These are phyloP conservation scores for Phytophthora litchii DNA, from an alignment of 352 stramenopile species.

Conservation along the genomic window DNA sequence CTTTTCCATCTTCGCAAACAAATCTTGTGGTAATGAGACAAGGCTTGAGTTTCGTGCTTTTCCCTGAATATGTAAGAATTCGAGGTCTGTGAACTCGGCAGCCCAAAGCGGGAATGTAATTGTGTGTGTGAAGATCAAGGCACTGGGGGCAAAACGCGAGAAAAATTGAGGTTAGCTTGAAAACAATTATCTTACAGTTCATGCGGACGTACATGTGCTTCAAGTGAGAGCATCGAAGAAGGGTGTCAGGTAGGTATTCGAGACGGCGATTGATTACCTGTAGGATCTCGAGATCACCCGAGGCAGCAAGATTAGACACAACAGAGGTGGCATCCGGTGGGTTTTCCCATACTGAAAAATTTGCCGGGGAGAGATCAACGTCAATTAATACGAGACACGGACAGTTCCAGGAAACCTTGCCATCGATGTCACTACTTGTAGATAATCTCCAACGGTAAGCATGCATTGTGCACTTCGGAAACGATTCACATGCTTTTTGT, in stretches of 20 bases:
- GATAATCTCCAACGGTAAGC: constrained; percentile 25
- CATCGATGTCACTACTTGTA: neutral
- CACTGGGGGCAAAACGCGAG: constrained; percentile 8
- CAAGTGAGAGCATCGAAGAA: constrained; percentile 32
- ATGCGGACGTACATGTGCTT: constrained; percentile 42
- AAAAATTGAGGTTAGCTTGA: too few species aligned
- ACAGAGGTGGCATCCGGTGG: constrained; percentile 20
- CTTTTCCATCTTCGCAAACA: constrained; percentile 37
- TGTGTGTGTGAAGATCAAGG: constrained; percentile 39
- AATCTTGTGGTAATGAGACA: constrained; percentile 17
- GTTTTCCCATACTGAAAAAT: constrained; percentile 28
- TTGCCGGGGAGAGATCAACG: constrained; percentile 15
- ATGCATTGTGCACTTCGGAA: constrained; percentile 27
- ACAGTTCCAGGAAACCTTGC: constrained; percentile 20
- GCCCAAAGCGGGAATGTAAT: constrained; percentile 34
- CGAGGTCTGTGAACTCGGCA: constrained; percentile 32
- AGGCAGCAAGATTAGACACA: constrained; percentile 32
- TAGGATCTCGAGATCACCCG: constrained; percentile 38
- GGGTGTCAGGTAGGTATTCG: constrained; percentile 17
- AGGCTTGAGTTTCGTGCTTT: constrained; percentile 26
- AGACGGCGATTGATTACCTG: constrained; percentile 44
- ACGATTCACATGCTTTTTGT: constrained; percentile 14
- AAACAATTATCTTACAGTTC: neutral
- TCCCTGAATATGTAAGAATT: constrained; percentile 48
- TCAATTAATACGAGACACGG: constrained; percentile 43